Percentiles rank a stretch among this genome's conserved stretches.
phyloP scores from a whole-genome alignment of 2,329 filamentous ascomycete species.

The Gnomoniopsis smithogilvyi region DNA sequence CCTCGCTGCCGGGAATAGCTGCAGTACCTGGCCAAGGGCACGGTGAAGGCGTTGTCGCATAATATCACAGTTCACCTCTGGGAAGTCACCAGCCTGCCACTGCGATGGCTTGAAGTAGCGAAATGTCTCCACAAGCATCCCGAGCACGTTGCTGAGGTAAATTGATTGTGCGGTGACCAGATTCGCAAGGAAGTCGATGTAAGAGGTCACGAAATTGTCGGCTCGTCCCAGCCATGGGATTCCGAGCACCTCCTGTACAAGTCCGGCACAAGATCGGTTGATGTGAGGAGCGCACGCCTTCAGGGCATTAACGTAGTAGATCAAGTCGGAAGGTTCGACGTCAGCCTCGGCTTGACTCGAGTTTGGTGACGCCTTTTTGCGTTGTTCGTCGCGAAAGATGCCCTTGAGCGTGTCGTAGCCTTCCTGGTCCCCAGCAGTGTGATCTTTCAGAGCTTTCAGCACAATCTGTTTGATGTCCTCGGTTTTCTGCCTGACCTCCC shows the following conservation, averaged over 20 bases:
- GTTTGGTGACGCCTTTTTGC: conserved; percentile 28
- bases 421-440: conserved; percentile 54
- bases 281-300: conserved; percentile 59
- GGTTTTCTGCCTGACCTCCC: conserved; percentile 54
- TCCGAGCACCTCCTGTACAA: conserved; percentile 57
- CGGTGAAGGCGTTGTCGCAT: conserved; percentile 75
- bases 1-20: conserved; percentile 77
- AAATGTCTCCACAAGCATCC: conserved; percentile 80
- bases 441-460: conserved; percentile 52
- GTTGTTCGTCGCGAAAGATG: conserved; percentile 50
- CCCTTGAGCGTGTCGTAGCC: conserved; percentile 61
- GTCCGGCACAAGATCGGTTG: conserved; percentile 54
- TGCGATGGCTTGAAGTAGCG: conserved; percentile 45
- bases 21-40: conserved; percentile 71
- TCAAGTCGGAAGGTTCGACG: conserved; percentile 52
- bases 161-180: conserved; percentile 80
- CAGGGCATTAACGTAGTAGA: conserved; percentile 61
- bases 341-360: conserved; percentile 42
- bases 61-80: conserved; percentile 58
- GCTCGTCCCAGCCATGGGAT: conserved; percentile 65
- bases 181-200: conserved; percentile 64
- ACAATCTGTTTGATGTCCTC: conserved; percentile 56
- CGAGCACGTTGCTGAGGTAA: conserved; percentile 70
- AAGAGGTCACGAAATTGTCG: conserved; percentile 63
- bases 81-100: conserved; percentile 49